A percentile compares a stretch with the other conserved stretches of the same genome.
Conservation (phyloP, 2,329 filamentous ascomycete species). For the Apiospora saccharicola region DNA sequence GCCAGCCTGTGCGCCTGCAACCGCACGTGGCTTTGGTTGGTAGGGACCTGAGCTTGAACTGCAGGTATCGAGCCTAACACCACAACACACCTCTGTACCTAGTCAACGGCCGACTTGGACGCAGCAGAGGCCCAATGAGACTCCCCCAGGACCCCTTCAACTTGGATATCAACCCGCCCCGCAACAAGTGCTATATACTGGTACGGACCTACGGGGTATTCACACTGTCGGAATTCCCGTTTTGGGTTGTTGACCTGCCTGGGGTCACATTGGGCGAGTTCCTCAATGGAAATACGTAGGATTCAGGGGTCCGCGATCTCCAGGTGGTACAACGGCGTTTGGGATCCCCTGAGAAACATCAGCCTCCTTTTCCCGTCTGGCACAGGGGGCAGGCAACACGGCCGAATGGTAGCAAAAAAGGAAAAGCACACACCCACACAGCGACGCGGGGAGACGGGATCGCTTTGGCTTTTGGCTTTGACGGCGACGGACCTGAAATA, state of each 20-base stretch:
- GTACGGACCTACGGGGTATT: neutral
- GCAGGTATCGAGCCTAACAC: neutral
- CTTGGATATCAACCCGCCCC: slow-evolving; percentile 1
- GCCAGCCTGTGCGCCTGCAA: neutral
- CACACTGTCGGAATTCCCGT: slow-evolving; percentile 1
- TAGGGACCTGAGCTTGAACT: neutral
- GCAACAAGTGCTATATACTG: neutral
- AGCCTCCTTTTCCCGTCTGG: neutral
- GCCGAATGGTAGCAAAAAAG: neutral
- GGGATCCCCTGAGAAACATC: slow-evolving; percentile 11
- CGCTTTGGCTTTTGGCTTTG: neutral
- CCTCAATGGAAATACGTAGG: neutral
- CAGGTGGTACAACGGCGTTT: neutral
- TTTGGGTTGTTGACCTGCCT: neutral
- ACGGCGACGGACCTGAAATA: neutral
- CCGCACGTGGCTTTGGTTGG: slow-evolving; percentile 7
- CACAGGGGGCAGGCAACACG: neutral
- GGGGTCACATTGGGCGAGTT: neutral
- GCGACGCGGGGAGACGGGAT: slow-evolving; percentile 3
- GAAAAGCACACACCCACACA: neutral
- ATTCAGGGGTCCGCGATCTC: slow-evolving; percentile 6
- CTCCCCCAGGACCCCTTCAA: neutral
- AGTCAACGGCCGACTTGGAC: neutral
- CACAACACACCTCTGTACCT: neutral
- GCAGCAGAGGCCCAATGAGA: neutral